phyloP scores from a whole-genome alignment of 257 asterid genomes.

The Ophiorrhiza pumila region DNA sequence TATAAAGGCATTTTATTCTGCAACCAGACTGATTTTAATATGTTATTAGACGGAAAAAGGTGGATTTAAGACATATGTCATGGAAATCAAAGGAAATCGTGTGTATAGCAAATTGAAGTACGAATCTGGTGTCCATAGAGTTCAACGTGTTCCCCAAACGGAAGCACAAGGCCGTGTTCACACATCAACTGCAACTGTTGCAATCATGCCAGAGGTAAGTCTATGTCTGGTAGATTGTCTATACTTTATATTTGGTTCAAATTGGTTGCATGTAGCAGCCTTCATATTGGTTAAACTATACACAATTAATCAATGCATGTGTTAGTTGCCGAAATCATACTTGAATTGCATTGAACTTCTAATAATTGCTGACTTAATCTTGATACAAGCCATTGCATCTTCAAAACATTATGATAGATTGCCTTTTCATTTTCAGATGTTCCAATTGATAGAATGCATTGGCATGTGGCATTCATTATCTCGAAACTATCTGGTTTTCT shows the following conservation, averaged over 20 bases:
- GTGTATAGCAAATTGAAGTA: constrained; percentile 97
- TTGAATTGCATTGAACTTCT: not conserved
- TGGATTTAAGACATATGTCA: constrained; percentile 84
- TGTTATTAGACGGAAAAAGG: constrained; percentile 69
- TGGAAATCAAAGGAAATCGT: constrained; percentile 91
- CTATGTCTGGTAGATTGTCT: constrained; percentile 11
- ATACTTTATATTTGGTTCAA: constrained; percentile 3
- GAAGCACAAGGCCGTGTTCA: constrained; percentile 99
- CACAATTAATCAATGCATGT: not conserved
- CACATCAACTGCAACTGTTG: constrained; percentile 97
- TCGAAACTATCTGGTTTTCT: too few species aligned
- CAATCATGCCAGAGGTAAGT: constrained; percentile 97
- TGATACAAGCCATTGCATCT: not conserved
- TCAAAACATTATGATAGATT: not conserved
- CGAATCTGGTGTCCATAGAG: constrained; percentile 99
- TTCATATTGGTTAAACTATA: not conserved
- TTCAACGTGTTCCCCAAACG: constrained; percentile 98
- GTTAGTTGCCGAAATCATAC: not conserved
- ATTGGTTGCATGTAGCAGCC: not conserved
- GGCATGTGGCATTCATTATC: not conserved
- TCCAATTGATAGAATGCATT: not conserved
- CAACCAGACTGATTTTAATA: constrained; percentile 28
- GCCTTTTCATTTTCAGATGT: not conserved
- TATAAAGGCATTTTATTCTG: constrained; percentile 7
- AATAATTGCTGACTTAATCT: not conserved